Evolutionary conservation across 768 basidiomycete genomes (phyloP).

Genomic region (Panaeolus cyanescens): DNA sequence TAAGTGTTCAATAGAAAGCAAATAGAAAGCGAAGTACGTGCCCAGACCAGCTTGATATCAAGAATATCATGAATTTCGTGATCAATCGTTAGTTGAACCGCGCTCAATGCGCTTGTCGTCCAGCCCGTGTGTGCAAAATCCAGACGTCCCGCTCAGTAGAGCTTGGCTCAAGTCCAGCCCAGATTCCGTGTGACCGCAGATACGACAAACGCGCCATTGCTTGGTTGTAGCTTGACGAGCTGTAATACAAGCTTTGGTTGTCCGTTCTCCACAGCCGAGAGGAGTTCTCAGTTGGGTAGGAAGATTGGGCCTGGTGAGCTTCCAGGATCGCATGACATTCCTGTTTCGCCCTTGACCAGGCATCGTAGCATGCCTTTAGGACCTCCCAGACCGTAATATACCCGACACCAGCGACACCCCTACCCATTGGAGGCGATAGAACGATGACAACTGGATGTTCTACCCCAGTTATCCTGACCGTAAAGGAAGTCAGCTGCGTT

Average conservation of each 20-base stretch:
- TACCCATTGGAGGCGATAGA: neutral
- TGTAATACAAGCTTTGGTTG: neutral
- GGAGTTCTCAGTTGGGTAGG: too few relatives aligned
- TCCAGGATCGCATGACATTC: too few relatives aligned
- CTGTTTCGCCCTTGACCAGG: neutral
- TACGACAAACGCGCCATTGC: neutral
- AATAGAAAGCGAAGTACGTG: too few relatives aligned
- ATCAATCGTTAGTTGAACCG: neutral
- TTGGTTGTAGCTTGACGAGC: neutral
- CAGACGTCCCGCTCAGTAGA: neutral
- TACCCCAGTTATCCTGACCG: neutral
- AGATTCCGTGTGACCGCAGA: neutral
- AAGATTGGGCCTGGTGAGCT: too few relatives aligned
- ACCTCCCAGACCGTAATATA: neutral
- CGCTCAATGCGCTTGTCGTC: neutral
- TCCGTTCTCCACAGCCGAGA: neutral
- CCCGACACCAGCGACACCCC: neutral
- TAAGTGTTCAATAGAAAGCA: too few relatives aligned
- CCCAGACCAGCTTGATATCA: too few relatives aligned
- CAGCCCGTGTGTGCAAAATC: neutral
- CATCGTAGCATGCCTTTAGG: neutral
- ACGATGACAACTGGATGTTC: neutral
- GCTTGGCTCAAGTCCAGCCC: neutral
- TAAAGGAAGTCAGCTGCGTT: neutral
- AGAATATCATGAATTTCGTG: too few relatives aligned